Conservation (phyloP, 2,329 filamentous ascomycete genomes). For the Pseudocercospora vitis region DNA sequence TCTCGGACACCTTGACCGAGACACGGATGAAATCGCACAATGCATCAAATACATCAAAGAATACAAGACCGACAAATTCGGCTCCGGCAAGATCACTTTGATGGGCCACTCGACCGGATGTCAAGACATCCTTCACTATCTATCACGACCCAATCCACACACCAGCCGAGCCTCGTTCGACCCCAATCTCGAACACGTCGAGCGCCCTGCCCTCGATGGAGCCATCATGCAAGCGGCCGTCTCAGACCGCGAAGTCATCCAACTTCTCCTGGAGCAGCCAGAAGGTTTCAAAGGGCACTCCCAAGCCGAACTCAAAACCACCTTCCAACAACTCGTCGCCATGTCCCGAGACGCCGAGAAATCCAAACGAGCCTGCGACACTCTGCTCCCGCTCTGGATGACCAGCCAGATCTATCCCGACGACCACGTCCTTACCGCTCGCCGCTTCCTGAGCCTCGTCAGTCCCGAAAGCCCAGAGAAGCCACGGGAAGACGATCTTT, state of each 20-base stretch:
- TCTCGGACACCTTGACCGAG: constrained; percentile 41
- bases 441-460: constrained; percentile 27
- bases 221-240: constrained; percentile 33
- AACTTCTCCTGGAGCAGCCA: constrained; percentile 19
- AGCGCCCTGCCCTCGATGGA: constrained; percentile 25
- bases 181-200: constrained; percentile 19
- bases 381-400: constrained; percentile 36
- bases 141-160: constrained; percentile 28
- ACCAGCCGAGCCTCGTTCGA: constrained; percentile 20
- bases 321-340: constrained; percentile 22
- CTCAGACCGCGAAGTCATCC: constrained; percentile 27
- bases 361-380: constrained; percentile 30
- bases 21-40: constrained; percentile 41
- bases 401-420: constrained; percentile 33
- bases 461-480: constrained; percentile 25
- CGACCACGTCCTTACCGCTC: constrained; percentile 26
- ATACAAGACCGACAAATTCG: constrained; percentile 32
- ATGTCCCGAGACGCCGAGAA: constrained; percentile 32
- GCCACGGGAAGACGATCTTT: constrained; percentile 29
- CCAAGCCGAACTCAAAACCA: constrained; percentile 17
- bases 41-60: constrained; percentile 33
- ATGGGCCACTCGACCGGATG: constrained; percentile 31
- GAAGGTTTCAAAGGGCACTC: constrained; percentile 24
- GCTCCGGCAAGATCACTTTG: constrained; percentile 22
- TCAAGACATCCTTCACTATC: constrained; percentile 29